Evolutionary conservation across 805 yeast species (phyloP), one percentile per base, ranked within the genome.

Genomic region (Komagataella pastoris): DNA sequence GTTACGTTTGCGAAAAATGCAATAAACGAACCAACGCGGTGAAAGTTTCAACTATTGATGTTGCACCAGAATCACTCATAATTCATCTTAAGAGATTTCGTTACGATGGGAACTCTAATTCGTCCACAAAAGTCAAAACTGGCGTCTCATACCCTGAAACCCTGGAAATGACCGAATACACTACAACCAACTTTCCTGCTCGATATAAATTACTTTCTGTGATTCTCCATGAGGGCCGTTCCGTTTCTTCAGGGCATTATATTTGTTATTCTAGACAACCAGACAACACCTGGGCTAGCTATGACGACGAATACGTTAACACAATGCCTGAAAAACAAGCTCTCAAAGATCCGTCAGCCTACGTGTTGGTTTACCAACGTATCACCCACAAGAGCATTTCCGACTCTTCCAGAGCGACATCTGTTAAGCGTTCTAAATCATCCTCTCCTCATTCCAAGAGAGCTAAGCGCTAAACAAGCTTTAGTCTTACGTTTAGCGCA

Each of bases 171-270:
- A 71, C 88, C 1, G 75, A 78, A 52, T 91, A 75, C 64, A 76
- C 77, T 30, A 74, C 77, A 6, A 63, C 63, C 48, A 60, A 63
- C 64, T 65, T 59, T 17, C 69, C 69, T 8, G 80, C 83, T 1
- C 75, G 77, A 4, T 93, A 93, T 67, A 84, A 82, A 62, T 74
- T 93, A 56, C 73, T 80, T 17, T 80, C 90, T 19, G 96, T 91
- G 17, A 86, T 91, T 54, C 91, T 89, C 3, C 99, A 93, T 62
- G 96, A 88, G 60, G 99, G 99, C 46, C 74, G 98, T 56, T 85
- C 96, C 1, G 82, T 90, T 12, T 81, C 89, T 47, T 82, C 93
- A 3, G 99, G 99, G 3, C 99, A 93, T 66, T 93, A 93, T 61
- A 79, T 89, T 54, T 86, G 96, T 0, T 88, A 87, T 62, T 87